A percentile compares a stretch with the other conserved stretches of the same genome.
Evolutionary conservation across 768 basidiomycete species (phyloP).

Genomic region (Trametes punicea): DNA sequence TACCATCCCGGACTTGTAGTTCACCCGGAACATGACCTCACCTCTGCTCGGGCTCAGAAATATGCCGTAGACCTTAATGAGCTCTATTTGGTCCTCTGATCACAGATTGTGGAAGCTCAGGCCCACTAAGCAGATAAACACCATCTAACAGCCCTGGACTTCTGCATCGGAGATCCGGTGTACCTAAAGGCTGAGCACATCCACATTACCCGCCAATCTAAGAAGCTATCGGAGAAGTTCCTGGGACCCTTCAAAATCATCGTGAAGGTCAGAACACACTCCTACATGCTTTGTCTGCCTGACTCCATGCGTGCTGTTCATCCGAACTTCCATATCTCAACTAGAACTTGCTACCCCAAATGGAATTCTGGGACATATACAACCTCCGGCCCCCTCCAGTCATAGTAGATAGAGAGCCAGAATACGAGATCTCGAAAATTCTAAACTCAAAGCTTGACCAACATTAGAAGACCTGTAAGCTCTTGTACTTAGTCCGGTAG

Average conservation of each 20-base stretch:
- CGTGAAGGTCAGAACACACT: slow-evolving; percentile 10
- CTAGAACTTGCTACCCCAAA: too few species aligned
- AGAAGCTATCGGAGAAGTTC: background rate
- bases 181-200: background rate
- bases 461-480: background rate
- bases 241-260: background rate
- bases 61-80: slow-evolving; percentile 24
- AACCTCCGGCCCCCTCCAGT: too few species aligned
- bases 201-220: background rate
- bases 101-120: slow-evolving; percentile 20
- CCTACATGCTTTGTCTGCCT: slow-evolving; percentile 3
- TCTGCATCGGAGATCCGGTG: background rate
- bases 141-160: background rate
- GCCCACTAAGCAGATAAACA: slow-evolving; percentile 12
- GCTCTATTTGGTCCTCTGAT: slow-evolving; percentile 20
- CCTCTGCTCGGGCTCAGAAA: slow-evolving; percentile 16
- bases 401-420: background rate
- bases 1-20: slow-evolving; percentile 16
- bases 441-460: background rate
- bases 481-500: background rate
- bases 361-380: slow-evolving; percentile 7
- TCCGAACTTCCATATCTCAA: too few species aligned
- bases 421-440: background rate
- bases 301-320: too few species aligned
- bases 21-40: slow-evolving; percentile 12